Evolutionary conservation across 805 yeast genomes (phyloP), one percentile per base, ranked within the genome.

Genomic region (Starmerella lactis-condensi): DNA sequence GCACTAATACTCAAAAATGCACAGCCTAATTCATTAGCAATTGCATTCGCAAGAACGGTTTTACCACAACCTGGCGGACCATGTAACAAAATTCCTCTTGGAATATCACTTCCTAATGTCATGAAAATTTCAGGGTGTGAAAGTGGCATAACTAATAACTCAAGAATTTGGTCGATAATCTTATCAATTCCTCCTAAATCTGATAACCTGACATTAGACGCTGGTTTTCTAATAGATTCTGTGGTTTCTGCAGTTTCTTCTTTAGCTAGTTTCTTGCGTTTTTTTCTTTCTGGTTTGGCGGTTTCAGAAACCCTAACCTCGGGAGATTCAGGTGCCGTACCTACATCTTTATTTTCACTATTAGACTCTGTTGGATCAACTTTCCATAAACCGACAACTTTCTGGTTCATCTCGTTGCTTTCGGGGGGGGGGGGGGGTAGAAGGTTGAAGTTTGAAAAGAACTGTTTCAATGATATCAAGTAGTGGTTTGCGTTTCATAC

Each of bases 61-160:
- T 89, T 89, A 51, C 98, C 98, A 60, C 98, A 89, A 11, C 98
- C 98, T 2, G 96, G 98, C 0, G 98, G 98, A 0, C 98, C 98
- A 52, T 83, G 92, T n/a, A 89, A 55, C 19, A 89, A 52, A 1
- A 89, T 77, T 26, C 96, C 96, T 17, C 94, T 63, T 13, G 96
- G 93, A 12, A 95, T 95, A 42, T 81, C 93, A 10, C 83, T 83
- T 17, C 96, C 96, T 0, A 93, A 75, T 6, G 83, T 64, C 16
- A 60, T 41, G 49, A 79, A 89, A 2, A 89, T 77, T 52, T 89
- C 98, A 0, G 96, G 95, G 46, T 89, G 96, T 14, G 77, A 55
- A 20, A 89, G 72, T 1, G 98, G 98, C 58, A 85, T 61, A 1
- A 92, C 94, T 1, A 89, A 75, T 23, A 82, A 60, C 52, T 89